Evolutionary conservation across 176 grass and related monocot genomes (phyloP).

Genomic region (Hordeum vulgare): DNA sequence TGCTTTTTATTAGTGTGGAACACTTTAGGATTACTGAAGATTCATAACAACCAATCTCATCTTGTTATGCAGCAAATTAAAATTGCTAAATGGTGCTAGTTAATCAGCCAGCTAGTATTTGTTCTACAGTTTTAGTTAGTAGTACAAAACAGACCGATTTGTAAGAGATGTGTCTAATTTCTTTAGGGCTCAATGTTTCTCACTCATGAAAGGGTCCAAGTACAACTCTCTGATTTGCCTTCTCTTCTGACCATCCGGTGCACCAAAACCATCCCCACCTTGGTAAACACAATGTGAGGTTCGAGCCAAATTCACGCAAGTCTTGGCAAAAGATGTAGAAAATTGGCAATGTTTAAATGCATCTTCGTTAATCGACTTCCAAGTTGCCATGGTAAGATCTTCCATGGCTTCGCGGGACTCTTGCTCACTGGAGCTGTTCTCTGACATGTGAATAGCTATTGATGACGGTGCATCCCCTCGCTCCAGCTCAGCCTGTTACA

Average conservation of each 20-base stretch:
- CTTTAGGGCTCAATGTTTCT: not conserved
- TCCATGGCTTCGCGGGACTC: slow-evolving; percentile 22
- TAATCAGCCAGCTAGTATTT: too few species aligned
- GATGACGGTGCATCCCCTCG: slow-evolving; percentile 45
- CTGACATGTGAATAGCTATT: slow-evolving; percentile 35
- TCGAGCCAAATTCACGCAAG: slow-evolving; percentile 30
- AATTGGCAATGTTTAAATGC: not conserved
- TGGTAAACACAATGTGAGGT: slow-evolving; percentile 43
- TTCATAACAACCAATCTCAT: too few species aligned
- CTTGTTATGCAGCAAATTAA: too few species aligned
- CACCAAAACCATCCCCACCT: slow-evolving; percentile 26
- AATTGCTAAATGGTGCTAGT: too few species aligned
- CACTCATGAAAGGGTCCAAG: slow-evolving; percentile 7
- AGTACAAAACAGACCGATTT: not conserved
- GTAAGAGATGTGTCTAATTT: not conserved
- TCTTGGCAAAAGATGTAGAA: not conserved
- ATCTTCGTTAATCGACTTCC: slow-evolving; percentile 43
- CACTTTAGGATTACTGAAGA: too few species aligned
- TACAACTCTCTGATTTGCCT: slow-evolving; percentile 22
- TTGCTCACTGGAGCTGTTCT: slow-evolving; percentile 7
- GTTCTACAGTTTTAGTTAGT: not conserved
- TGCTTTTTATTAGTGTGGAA: too few species aligned
- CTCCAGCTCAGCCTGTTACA: slow-evolving; percentile 25
- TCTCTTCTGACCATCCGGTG: slow-evolving; percentile 18
- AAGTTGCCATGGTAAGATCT: not conserved